Evolutionary conservation across 306 rosid genomes (phyloP), one percentile per base, ranked within the genome.

Genomic region (Fagus sylvatica): DNA sequence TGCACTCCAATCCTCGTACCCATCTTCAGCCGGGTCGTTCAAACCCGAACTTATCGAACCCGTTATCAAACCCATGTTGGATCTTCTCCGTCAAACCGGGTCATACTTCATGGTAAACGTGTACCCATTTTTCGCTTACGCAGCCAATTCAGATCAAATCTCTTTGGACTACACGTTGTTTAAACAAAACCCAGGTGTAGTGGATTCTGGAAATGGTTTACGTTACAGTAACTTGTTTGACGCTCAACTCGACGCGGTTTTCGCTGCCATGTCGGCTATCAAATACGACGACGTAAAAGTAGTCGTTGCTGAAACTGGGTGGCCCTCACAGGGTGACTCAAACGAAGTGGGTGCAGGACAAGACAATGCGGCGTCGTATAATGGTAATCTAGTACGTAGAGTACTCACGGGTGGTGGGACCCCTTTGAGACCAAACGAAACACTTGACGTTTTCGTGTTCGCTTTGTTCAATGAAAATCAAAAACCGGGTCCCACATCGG

Each of bases 231-330:
- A 66, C 46, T 74, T 94, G 0, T 74, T 94, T 0, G 94, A 89
- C 4, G 98, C 98, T 2, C 97, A 94, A 78, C 0, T 94, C 49
- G 98, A 94, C 75, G 98, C 98, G 17, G 96, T 94, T 66, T 84
- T 36, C 7, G 91, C 98, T 0, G 98, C 98, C 83, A 83, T 85
- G 90, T 86, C 91, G 3, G 92, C 90, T 0, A 30, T 94, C 0
- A 82, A 91, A 48, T 85, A 87, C 85, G 78, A 81, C 71, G 96
- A 92, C 79, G 71, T 94, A 0, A 80, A 75, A 59, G 1, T 94
- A 1, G 79, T 84, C 0, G 84, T 94, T 0, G 70, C 97, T 0
- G 98, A 94, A 40, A 90, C 97, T 0, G 98, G 98, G 0, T 94
- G 98, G 98, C 98, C 98, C 0, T 92, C 98, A 0, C 73, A 67